phyloP scores from a whole-genome alignment of 2,329 filamentous ascomycete genomes.

The Fusarium pseudograminearum region DNA sequence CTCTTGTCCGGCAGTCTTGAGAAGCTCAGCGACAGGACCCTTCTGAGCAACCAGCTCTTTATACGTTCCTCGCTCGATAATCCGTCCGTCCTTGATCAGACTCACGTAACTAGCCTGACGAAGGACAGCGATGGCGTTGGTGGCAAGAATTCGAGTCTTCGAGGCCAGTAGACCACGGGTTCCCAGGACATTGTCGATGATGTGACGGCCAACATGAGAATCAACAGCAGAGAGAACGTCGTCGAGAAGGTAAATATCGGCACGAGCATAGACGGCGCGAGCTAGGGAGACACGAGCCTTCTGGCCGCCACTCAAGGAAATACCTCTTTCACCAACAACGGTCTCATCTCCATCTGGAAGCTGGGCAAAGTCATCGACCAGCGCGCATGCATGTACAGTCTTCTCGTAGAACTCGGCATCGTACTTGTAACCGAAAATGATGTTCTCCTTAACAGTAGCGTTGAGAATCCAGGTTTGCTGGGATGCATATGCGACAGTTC shows the following conservation, averaged over 20 bases:
- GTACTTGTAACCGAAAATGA: slow-evolving; percentile 94
- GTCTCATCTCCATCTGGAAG: slow-evolving; percentile 97
- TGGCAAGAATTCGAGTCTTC: slow-evolving; percentile 93
- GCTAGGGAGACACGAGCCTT: slow-evolving; percentile 94
- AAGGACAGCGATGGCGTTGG: slow-evolving; percentile 93
- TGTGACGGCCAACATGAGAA: slow-evolving; percentile 93
- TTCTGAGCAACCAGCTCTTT: slow-evolving; percentile 93
- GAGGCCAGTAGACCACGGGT: slow-evolving; percentile 81
- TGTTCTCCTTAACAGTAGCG: slow-evolving; percentile 95
- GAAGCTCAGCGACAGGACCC: slow-evolving; percentile 85
- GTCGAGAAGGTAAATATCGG: slow-evolving; percentile 95
- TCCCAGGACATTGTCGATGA: slow-evolving; percentile 94
- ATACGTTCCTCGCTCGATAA: slow-evolving; percentile 91
- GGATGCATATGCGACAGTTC: slow-evolving; percentile 88
- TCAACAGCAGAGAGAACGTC: slow-evolving; percentile 98
- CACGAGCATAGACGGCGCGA: slow-evolving; percentile 92
- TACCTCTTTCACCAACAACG: slow-evolving; percentile 95
- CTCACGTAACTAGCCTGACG: slow-evolving; percentile 90
- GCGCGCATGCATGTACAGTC: slow-evolving; percentile 90
- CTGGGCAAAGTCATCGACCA: slow-evolving; percentile 89
- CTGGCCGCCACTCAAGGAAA: slow-evolving; percentile 94
- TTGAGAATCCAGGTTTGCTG: slow-evolving; percentile 98
- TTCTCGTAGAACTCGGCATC: slow-evolving; percentile 95
- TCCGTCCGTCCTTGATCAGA: slow-evolving; percentile 83
- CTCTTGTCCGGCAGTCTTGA: slow-evolving; percentile 78